A percentile compares a stretch with the other conserved stretches of the same genome.
phyloP scores from a whole-genome alignment of 805 yeast species.

The Deakozyma indianensis region DNA sequence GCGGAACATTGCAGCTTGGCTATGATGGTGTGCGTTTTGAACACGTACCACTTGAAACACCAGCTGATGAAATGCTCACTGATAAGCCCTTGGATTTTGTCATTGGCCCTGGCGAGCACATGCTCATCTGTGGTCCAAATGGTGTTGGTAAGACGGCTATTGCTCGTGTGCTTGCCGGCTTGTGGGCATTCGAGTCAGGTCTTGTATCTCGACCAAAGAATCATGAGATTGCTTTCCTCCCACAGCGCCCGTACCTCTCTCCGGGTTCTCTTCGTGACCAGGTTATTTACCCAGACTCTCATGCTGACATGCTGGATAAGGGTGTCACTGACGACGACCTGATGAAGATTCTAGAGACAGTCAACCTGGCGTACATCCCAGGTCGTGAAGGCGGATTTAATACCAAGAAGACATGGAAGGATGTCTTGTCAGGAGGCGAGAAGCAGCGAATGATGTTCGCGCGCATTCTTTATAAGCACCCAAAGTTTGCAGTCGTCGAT shows the following conservation, averaged over 20 bases:
- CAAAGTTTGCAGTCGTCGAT: slow-evolving; percentile 71
- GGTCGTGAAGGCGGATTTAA: slow-evolving; percentile 44
- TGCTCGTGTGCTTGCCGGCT: slow-evolving; percentile 67
- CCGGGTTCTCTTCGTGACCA: slow-evolving; percentile 81
- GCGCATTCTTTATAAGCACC: slow-evolving; percentile 62
- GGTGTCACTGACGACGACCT: slow-evolving; percentile 62
- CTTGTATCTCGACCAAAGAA: slow-evolving; percentile 58
- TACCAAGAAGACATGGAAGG: slow-evolving; percentile 60
- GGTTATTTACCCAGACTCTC: slow-evolving; percentile 71
- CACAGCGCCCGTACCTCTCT: slow-evolving; percentile 75
- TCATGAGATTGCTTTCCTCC: slow-evolving; percentile 48
- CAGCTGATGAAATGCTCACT: background rate
- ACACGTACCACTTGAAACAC: slow-evolving; percentile 52
- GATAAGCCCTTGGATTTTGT: slow-evolving; percentile 43
- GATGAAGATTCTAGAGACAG: slow-evolving; percentile 53
- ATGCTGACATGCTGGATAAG: slow-evolving; percentile 58
- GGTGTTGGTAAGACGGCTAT: slow-evolving; percentile 86
- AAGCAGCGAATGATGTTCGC: slow-evolving; percentile 85
- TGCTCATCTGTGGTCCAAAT: slow-evolving; percentile 73
- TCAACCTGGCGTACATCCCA: slow-evolving; percentile 65
- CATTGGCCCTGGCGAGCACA: slow-evolving; percentile 47
- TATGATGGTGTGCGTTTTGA: slow-evolving; percentile 74
- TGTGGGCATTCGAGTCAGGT: slow-evolving; percentile 86
- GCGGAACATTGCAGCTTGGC: slow-evolving; percentile 68
- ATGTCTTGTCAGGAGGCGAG: slow-evolving; percentile 92